These are phyloP conservation scores for Ceriops tagal DNA, from an alignment of 345 rosid species.

Conservation along the genomic window DNA sequence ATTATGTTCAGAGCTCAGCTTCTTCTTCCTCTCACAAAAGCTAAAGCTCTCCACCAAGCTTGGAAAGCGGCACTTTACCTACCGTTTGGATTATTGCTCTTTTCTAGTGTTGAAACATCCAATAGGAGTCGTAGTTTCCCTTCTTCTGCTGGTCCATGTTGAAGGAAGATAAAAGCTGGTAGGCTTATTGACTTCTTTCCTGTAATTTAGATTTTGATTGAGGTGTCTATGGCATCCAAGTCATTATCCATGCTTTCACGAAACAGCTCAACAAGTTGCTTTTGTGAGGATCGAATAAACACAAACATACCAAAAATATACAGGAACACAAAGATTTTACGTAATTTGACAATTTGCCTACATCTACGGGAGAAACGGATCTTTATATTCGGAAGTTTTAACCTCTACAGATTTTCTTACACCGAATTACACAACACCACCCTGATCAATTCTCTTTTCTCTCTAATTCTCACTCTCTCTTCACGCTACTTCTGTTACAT, in stretches of 20 bases:
- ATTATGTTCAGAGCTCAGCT: slow-evolving; percentile 15
- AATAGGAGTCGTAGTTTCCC: slow-evolving; percentile 18
- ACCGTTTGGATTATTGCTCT: slow-evolving; percentile 30
- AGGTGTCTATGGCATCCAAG: neutral
- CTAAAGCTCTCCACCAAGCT: slow-evolving; percentile 41
- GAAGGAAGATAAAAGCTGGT: slow-evolving; percentile 13
- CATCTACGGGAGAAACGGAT: too few relatives aligned
- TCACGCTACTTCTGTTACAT: too few relatives aligned
- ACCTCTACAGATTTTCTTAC: too few relatives aligned
- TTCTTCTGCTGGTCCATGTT: slow-evolving; percentile 15
- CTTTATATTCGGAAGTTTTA: too few relatives aligned
- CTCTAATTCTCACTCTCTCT: too few relatives aligned
- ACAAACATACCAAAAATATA: too few relatives aligned
- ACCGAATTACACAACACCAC: too few relatives aligned
- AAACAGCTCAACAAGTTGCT: slow-evolving; percentile 55
- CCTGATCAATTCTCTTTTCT: too few relatives aligned
- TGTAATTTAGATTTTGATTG: slow-evolving; percentile 16
- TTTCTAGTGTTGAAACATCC: slow-evolving; percentile 13
- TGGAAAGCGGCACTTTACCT: slow-evolving; percentile 48
- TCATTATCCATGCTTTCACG: slow-evolving; percentile 37
- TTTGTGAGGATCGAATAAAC: too few relatives aligned
- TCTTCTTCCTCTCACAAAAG: slow-evolving; percentile 43
- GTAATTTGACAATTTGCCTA: too few relatives aligned
- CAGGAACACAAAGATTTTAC: too few relatives aligned
- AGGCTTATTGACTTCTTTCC: slow-evolving; percentile 16